Evolutionary conservation across 1,139 yeast genomes (phyloP).

Genomic region (Zhuliangozyma blackwelliae): DNA sequence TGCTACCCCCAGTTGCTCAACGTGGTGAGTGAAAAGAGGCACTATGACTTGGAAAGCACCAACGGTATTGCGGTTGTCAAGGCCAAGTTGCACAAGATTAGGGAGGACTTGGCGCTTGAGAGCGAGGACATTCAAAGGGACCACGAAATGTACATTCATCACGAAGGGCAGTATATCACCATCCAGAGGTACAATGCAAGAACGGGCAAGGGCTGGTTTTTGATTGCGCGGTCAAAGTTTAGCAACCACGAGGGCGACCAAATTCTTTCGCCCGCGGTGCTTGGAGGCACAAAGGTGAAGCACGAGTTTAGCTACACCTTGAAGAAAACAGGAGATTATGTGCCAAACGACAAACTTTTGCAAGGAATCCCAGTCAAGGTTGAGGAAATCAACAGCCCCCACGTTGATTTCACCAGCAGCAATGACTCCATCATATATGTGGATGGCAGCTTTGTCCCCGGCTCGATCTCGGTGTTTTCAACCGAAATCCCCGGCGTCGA

Average conservation of each 20-base stretch:
- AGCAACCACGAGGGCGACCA: constrained; percentile 41
- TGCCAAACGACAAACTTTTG: constrained; percentile 35
- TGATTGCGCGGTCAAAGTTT: constrained; percentile 85
- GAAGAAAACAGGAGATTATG: constrained; percentile 47
- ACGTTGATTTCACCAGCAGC: constrained; percentile 32
- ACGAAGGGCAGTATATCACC: constrained; percentile 88
- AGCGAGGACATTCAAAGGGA: constrained; percentile 62
- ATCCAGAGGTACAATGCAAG: constrained; percentile 81
- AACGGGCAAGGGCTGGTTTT: constrained; percentile 84
- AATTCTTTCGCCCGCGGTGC: constrained; percentile 52
- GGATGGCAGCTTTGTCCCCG: constrained; percentile 65
- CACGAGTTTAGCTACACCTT: constrained; percentile 59
- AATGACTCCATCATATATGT: constrained; percentile 51
- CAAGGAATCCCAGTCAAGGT: constrained; percentile 67
- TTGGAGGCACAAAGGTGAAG: constrained; percentile 65
- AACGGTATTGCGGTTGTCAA: constrained; percentile 77
- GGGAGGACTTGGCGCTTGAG: constrained; percentile 60
- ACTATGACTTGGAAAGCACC: constrained; percentile 49
- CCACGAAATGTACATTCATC: constrained; percentile 92
- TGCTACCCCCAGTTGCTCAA: constrained; percentile 77
- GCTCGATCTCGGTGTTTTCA: constrained; percentile 80
- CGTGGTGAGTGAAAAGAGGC: constrained; percentile 73
- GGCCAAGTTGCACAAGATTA: constrained; percentile 51
- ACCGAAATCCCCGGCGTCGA: constrained; percentile 64
- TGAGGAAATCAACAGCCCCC: constrained; percentile 49